phyloP scores from a whole-genome alignment of 148 eudicot species.

The Agrostemma githago region DNA sequence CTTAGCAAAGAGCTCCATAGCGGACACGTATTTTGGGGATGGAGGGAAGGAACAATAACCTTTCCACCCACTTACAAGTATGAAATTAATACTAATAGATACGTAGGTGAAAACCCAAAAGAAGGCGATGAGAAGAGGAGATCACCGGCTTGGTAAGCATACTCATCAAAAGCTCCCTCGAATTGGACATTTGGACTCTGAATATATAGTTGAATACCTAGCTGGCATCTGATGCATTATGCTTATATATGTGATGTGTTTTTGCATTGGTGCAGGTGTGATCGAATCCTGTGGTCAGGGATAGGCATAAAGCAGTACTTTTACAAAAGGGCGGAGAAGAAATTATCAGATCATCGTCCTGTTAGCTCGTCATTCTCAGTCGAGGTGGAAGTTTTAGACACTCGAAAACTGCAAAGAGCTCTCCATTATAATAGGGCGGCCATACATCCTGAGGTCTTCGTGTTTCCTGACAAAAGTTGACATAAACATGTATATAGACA shows the following conservation, averaged over 20 bases:
- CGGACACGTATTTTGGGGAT: slow-evolving; percentile 78
- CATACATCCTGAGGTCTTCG: slow-evolving; percentile 64
- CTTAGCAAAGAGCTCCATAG: slow-evolving; percentile 55
- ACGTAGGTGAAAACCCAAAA: slow-evolving; percentile 68
- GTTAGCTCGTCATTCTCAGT: slow-evolving; percentile 73
- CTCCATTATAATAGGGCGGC: slow-evolving; percentile 65
- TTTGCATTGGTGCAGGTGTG: slow-evolving; percentile 81
- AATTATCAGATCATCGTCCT: slow-evolving; percentile 86
- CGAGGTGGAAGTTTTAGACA: slow-evolving; percentile 73
- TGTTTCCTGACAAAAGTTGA: slow-evolving; percentile 27
- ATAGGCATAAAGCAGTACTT: slow-evolving; percentile 75
- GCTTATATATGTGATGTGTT: background rate
- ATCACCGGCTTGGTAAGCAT: slow-evolving; percentile 90
- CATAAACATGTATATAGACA: slow-evolving; percentile 8
- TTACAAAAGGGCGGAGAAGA: slow-evolving; percentile 57
- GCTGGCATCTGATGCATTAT: too few species aligned
- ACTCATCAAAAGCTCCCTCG: background rate
- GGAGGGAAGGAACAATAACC: slow-evolving; percentile 76
- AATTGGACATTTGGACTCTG: background rate
- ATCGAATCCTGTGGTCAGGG: slow-evolving; percentile 85
- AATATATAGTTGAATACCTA: too few species aligned
- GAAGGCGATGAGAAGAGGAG: slow-evolving; percentile 91
- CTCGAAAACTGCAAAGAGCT: slow-evolving; percentile 66
- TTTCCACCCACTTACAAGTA: slow-evolving; percentile 97
- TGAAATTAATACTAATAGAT: slow-evolving; percentile 63